Evolutionary conservation across 2,329 filamentous ascomycete genomes (phyloP).

Genomic region (Raffaelea ambrosiae): DNA sequence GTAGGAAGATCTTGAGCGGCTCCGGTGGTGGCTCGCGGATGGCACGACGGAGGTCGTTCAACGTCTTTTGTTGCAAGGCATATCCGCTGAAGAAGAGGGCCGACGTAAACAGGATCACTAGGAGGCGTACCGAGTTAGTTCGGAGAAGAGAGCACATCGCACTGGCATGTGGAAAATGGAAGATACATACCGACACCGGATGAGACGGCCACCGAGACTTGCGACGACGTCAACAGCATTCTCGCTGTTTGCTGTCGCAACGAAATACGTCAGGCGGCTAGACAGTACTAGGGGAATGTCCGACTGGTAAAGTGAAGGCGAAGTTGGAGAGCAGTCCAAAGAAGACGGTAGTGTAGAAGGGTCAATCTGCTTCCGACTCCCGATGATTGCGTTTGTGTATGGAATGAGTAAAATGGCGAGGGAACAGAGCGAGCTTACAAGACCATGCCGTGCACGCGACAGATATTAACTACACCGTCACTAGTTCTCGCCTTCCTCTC

Average conservation of each 20-base stretch:
- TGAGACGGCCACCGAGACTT: constrained; percentile 62
- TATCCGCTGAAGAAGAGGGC: constrained; percentile 85
- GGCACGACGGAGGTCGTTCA: constrained; percentile 66
- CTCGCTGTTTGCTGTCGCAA: constrained; percentile 9
- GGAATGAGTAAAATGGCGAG: no score
- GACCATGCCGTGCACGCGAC: background rate
- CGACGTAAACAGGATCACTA: constrained; percentile 68
- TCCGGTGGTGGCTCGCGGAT: constrained; percentile 46
- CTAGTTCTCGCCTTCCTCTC: no score
- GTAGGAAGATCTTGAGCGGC: constrained; percentile 40
- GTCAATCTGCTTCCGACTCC: no score
- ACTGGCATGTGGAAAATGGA: background rate
- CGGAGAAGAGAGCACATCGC: background rate
- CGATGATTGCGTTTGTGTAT: no score
- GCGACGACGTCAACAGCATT: constrained; percentile 58
- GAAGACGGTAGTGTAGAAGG: no score
- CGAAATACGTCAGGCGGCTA: no score
- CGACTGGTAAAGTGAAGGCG: no score
- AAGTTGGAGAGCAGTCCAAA: no score
- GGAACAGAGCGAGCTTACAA: background rate
- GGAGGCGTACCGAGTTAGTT: background rate
- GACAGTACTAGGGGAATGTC: no score
- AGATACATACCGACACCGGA: constrained; percentile 48
- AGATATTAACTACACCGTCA: no score
- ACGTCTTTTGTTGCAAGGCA: constrained; percentile 76